Evolutionary conservation across 192 early-diverging fungal genomes (phyloP).

Genomic region (Funneliformis geosporum): DNA sequence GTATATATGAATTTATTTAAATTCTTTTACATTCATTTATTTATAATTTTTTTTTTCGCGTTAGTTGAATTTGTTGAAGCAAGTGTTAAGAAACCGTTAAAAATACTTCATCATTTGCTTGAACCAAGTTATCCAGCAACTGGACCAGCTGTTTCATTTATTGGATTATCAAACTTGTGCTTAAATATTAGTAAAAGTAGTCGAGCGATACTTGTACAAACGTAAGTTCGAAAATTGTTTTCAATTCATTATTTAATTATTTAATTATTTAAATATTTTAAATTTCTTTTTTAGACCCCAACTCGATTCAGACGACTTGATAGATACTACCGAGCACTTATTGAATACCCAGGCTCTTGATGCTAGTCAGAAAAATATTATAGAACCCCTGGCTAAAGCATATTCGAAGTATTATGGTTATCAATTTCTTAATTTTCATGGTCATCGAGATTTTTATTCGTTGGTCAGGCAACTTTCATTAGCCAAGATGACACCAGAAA

Average conservation of each 20-base stretch:
- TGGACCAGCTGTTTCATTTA: constrained; percentile 13
- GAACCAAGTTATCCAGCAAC: constrained; percentile 29
- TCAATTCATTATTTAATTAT: not conserved
- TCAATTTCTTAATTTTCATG: constrained; percentile 23
- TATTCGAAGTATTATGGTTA: not conserved
- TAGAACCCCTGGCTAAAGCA: not conserved
- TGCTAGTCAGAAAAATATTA: not conserved
- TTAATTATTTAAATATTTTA: not conserved
- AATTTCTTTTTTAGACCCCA: not conserved
- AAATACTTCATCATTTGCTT: constrained; percentile 29
- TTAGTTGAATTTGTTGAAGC: constrained; percentile 29
- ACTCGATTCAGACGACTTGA: not conserved
- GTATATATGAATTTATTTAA: not conserved
- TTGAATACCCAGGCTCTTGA: not conserved
- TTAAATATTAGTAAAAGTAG: constrained; percentile 29
- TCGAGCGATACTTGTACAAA: constrained; percentile 28
- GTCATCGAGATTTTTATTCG: constrained; percentile 4
- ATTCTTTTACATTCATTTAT: too few species aligned
- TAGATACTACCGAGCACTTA: not conserved
- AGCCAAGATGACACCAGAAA: not conserved
- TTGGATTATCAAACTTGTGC: constrained; percentile 34
- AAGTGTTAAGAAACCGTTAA: constrained; percentile 16
- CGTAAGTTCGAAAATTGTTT: not conserved
- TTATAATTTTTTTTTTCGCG: not conserved
- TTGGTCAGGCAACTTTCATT: not conserved